phyloP scores from a whole-genome alignment of 129 eudicot species.

The Logfia minima region DNA sequence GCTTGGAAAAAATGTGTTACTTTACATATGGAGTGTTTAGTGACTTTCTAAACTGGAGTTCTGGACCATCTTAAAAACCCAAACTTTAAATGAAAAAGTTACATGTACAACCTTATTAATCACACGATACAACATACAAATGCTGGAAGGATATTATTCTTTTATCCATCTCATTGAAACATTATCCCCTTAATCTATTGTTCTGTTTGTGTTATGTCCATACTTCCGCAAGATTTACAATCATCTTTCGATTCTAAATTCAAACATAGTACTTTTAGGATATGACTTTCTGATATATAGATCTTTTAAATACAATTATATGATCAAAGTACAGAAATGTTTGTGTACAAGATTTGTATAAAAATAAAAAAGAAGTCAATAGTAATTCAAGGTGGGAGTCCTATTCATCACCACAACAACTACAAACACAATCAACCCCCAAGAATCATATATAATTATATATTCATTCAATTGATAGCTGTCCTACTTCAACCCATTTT shows the following conservation, averaged over 20 bases:
- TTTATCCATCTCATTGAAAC: not conserved
- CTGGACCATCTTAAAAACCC: not conserved
- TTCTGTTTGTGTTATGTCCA: not conserved
- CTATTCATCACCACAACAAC: constrained; percentile 23
- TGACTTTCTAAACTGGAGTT: not conserved
- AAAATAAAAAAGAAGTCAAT: not conserved
- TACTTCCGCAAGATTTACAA: not conserved
- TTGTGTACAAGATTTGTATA: not conserved
- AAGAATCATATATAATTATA: constrained; percentile 2
- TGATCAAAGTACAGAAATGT: not conserved
- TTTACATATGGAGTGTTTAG: not conserved
- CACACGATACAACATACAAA: too few species aligned
- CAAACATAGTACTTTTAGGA: not conserved
- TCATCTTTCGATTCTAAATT: not conserved
- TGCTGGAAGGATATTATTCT: too few species aligned
- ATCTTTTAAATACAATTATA: not conserved
- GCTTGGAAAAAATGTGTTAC: not conserved
- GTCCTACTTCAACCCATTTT: constrained; percentile 12
- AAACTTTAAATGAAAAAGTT: not conserved
- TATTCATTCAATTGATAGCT: constrained; percentile 11
- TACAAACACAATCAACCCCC: constrained; percentile 14
- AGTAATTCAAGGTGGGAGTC: constrained; percentile 32
- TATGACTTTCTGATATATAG: not conserved
- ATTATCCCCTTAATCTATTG: too few species aligned
- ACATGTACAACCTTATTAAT: too few species aligned